Evolutionary conservation across 2,329 filamentous ascomycete genomes (phyloP).

Genomic region (Fusarium nelsonii): DNA sequence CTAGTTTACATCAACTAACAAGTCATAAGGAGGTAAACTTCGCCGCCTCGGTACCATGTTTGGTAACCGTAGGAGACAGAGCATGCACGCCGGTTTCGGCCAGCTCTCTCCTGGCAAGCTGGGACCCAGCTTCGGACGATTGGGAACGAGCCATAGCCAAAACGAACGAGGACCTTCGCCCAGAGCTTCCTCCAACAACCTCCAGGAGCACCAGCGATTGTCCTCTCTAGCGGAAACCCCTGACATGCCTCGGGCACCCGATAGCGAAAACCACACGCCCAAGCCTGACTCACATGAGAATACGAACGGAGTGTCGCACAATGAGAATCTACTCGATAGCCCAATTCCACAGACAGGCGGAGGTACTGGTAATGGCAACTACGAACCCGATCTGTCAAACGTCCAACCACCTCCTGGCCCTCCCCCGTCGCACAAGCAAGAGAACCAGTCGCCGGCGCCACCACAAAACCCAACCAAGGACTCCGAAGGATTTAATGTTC

Average conservation of each 20-base stretch:
- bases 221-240: conserved; percentile 70
- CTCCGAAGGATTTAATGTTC: conserved; percentile 81
- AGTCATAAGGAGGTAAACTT: conserved; percentile 63
- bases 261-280: conserved; percentile 45
- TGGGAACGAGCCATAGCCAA: conserved; percentile 70
- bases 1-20: conserved; percentile 39
- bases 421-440: conserved; percentile 59
- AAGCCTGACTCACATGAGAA: conserved; percentile 55
- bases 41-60: conserved; percentile 78
- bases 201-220: conserved; percentile 66
- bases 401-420: conserved; percentile 65
- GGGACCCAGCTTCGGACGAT: conserved; percentile 68
- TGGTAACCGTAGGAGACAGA: conserved; percentile 71
- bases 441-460: conserved; percentile 52
- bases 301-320: conserved; percentile 59
- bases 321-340: conserved; percentile 49
- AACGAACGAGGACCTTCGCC: conserved; percentile 66
- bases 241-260: conserved; percentile 52
- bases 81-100: conserved; percentile 72
- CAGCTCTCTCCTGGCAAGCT: conserved; percentile 68
- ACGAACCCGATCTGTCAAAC: conserved; percentile 62
- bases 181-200: conserved; percentile 69
- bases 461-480: conserved; percentile 66
- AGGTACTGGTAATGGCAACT: conserved; percentile 61
- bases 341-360: conserved; percentile 49